Evolutionary conservation across 768 basidiomycete genomes (phyloP).

Genomic region (Boletus tylopilopsis): DNA sequence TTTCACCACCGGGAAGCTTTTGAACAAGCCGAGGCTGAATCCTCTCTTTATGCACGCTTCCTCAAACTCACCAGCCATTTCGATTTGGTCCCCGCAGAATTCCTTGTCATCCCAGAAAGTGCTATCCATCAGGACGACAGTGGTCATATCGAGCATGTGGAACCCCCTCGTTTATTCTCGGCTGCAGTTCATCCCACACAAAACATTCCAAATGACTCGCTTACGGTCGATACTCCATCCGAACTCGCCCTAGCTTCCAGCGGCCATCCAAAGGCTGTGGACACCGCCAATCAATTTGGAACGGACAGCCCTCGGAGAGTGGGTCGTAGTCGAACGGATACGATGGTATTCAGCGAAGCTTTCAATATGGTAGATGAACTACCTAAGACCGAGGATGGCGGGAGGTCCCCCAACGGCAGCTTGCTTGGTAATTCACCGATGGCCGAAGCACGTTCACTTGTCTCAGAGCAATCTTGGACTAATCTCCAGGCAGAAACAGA

Average conservation of each 20-base stretch:
- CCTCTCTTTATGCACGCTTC: constrained; percentile 86
- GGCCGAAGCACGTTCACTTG: constrained; percentile 9
- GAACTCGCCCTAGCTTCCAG: constrained; percentile 9
- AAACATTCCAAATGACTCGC: constrained; percentile 9
- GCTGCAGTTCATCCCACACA: constrained; percentile 36
- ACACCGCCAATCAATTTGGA: constrained; percentile 10
- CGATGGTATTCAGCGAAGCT: constrained; percentile 63
- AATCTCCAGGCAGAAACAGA: constrained; percentile 13
- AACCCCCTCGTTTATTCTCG: constrained; percentile 38
- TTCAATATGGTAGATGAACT: constrained; percentile 38
- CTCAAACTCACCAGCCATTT: constrained; percentile 77
- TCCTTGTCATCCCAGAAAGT: constrained; percentile 71
- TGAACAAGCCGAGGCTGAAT: constrained; percentile 87
- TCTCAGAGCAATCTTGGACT: constrained; percentile 7
- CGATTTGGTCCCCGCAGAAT: constrained; percentile 77
- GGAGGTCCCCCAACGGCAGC: neutral
- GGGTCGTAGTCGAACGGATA: constrained; percentile 63
- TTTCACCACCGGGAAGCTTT: constrained; percentile 92
- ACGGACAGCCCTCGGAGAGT: constrained; percentile 42
- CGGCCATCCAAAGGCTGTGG: constrained; percentile 21
- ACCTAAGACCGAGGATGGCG: constrained; percentile 18
- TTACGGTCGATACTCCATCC: constrained; percentile 3
- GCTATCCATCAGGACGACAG: constrained; percentile 30
- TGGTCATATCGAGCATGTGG: constrained; percentile 30
- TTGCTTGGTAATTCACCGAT: constrained; percentile 12